Percentiles rank a stretch among this genome's conserved stretches.
Conservation (phyloP, 2,329 filamentous ascomycete species). For the Chrysoporthe deuterocubensis region DNA sequence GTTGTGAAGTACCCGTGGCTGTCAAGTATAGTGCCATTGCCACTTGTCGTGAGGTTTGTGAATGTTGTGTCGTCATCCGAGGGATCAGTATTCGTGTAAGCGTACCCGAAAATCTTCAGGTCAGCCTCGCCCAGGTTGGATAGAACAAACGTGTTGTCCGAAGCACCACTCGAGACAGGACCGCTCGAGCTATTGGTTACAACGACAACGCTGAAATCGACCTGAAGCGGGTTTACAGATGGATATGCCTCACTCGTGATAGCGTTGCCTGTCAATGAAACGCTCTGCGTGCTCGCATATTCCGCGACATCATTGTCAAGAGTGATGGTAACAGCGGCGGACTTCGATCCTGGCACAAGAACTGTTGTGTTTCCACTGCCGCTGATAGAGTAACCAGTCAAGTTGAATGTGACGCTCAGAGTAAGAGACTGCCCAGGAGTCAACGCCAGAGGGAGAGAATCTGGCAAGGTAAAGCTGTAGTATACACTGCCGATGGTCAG, state of each 20-base stretch:
- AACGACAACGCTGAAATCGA: conserved; percentile 46
- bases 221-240: conserved; percentile 40
- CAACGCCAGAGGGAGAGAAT: background rate
- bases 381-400: background rate
- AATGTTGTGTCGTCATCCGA: conserved; percentile 6
- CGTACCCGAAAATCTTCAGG: conserved; percentile 9
- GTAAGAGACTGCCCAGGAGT: conserved; percentile 6
- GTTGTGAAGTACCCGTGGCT: conserved; percentile 34
- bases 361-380: background rate
- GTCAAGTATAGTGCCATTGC: conserved; percentile 7
- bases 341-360: conserved; percentile 7
- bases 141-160: conserved; percentile 8
- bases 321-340: conserved; percentile 10
- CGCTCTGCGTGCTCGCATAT: conserved; percentile 42
- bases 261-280: conserved; percentile 43
- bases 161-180: conserved; percentile 7
- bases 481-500: conserved; percentile 6
- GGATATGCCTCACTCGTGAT: conserved; percentile 43
- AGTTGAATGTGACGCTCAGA: conserved; percentile 9
- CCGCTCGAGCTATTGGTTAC: conserved; percentile 11
- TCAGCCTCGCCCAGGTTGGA: conserved; percentile 8
- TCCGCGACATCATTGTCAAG: conserved; percentile 31
- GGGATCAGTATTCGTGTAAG: conserved; percentile 10
- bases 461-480: background rate
- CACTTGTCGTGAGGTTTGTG: background rate